Evolutionary conservation across 2,329 filamentous ascomycete genomes (phyloP), one percentile per base, ranked within the genome.

Genomic region (Raffaelea albimanens): DNA sequence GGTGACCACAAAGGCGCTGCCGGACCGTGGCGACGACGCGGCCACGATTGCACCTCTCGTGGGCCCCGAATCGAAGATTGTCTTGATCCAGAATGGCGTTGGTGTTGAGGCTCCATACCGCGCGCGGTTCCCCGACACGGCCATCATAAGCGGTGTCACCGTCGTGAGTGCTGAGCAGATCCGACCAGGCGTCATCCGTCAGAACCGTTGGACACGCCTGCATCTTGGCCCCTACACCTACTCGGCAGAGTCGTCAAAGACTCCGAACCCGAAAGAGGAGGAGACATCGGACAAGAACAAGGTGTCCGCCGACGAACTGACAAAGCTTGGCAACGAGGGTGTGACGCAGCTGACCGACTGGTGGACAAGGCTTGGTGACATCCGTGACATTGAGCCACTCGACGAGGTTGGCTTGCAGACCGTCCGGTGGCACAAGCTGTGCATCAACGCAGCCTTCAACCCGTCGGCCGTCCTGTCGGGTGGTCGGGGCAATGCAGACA

Each of bases 391-490:
- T 5, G 76, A 81, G 51, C 67, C 52, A 20, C 43, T 74, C 8
- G 72, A 76, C 42, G 80, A 85, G 61, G 66, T 79, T 29, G 82
- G 79, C 50, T 67, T 87, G 41, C 84, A 87, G 63, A 74, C 79
- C 39, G 76, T 87, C 18, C 72, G 83, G 21, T 87, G 83, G 83
- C 83, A 87, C 63, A 87, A 87, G 63, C 76, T 87, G 52, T 82
- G 80, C 56, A 86, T 87, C 68, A 87, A 87, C 61, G 80, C 82
- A 0, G 78, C 80, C 45, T 84, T 87, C 73, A 87, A 87, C 64
- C 82, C 83, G 0, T 82, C 78, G 1, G 79, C 82, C 2, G 82
- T 87, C 8, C 70, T 87, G 0, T 77, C 75, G 1, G 79, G 80
- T 13, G 80, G 82, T 1, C 67, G 72, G 2, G 74, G 78, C 46